Evolutionary conservation across 306 rosid genomes (phyloP), one percentile per base, ranked within the genome.

Genomic region (Purshia tridentata): DNA sequence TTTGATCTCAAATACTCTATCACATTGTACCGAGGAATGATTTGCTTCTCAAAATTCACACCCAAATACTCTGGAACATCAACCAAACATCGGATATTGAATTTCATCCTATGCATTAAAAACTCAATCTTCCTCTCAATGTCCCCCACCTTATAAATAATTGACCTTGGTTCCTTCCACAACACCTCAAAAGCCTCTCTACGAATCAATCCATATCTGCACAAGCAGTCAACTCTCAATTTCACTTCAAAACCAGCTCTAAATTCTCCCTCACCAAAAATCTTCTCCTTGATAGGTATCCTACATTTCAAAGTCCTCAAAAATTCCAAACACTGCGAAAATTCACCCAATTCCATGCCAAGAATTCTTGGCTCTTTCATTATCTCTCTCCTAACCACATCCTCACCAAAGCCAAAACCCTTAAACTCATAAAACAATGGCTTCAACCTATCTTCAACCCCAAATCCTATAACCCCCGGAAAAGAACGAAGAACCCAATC

Each of bases 141-240:
- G 44, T 86, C 83, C 51, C 78, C 94, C 37, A 82, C 45, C 48
- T 84, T 88, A 72, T 89, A 91, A 0, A 74, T 52, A 51, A 91
- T 84, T 77, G 91, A 56, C 79, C 97, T 85, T 0, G 96, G 97
- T 56, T 93, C 97, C 67, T 89, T 91, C 94, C 97, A 85, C 46
- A 91, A 56, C 18, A 91, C 72, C 81, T 88, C 93, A 22, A 89
- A 85, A 15, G 98, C 90, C 55, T 89, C 91, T 50, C 88, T 88
- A 4, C 87, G 86, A 63, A 78, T 89, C 82, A 91, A 77, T 45
- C 96, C 94, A 4, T 81, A 80, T 67, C 70, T 54, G 59, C 98
- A 88, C 80, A 93, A 85, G 75, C 90, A 91, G 73, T 88, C 96
- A 14, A 91, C 86, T 77, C 92, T 82, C 53, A 81, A 20, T 62